phyloP scores from a whole-genome alignment of 2,329 filamentous ascomycete genomes.

The Colletotrichum lindemuthianum region DNA sequence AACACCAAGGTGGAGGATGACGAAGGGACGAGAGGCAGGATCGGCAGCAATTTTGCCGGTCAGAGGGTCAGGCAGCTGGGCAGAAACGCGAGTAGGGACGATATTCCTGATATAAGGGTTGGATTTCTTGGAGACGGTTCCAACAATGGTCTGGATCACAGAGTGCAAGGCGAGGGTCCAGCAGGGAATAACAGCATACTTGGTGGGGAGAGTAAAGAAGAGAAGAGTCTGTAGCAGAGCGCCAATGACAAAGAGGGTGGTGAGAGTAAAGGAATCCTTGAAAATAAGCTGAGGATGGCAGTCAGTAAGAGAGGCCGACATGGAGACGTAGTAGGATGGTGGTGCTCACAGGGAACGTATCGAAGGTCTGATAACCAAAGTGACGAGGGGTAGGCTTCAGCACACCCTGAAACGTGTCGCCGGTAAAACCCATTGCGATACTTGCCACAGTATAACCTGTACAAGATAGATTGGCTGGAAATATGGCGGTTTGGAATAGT shows the following conservation, averaged over 20 bases:
- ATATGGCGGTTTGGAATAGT: too few species aligned
- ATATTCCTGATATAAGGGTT: conserved; percentile 41
- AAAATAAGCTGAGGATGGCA: conserved; percentile 19
- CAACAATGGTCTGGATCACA: conserved; percentile 43
- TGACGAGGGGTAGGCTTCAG: too few species aligned
- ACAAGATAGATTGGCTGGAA: too few species aligned
- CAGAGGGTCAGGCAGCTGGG: conserved; percentile 44
- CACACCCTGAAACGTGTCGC: too few species aligned
- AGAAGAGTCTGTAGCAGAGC: conserved; percentile 48
- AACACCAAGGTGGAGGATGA: conserved; percentile 57
- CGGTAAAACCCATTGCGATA: too few species aligned
- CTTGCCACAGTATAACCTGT: too few species aligned
- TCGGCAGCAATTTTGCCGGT: conserved; percentile 40
- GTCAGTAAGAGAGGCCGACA: too few species aligned
- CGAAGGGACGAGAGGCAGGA: conserved; percentile 45
- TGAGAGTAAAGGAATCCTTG: conserved; percentile 48
- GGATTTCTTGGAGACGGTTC: conserved; percentile 35
- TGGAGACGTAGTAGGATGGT: too few species aligned
- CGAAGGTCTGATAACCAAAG: too few species aligned
- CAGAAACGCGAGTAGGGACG: conserved; percentile 46
- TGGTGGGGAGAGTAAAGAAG: conserved; percentile 45
- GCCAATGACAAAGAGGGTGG: conserved; percentile 46
- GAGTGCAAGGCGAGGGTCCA: conserved; percentile 44
- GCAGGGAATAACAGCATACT: conserved; percentile 48
- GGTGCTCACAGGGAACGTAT: too few species aligned